phyloP scores from a whole-genome alignment of 768 basidiomycete genomes.

The Podaxis sp. region DNA sequence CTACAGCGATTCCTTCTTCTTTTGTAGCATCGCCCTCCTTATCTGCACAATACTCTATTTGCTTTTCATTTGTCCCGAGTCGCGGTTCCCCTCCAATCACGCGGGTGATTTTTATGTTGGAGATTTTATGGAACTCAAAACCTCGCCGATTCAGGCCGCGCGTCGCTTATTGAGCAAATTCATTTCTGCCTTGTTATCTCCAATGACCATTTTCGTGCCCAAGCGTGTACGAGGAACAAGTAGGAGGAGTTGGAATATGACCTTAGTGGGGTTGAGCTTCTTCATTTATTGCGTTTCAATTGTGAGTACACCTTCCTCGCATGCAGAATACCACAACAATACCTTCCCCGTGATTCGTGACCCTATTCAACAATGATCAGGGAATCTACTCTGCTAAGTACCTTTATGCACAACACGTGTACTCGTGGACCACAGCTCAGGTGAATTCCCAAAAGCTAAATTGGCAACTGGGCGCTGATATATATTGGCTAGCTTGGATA shows the following conservation, averaged over 20 bases:
- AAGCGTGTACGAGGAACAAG: constrained; percentile 37
- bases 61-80: constrained; percentile 53
- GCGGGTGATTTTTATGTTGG: constrained; percentile 18
- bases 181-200: constrained; percentile 50
- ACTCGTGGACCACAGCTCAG: constrained; percentile 64
- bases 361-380: constrained; percentile 27
- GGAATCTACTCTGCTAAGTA: constrained; percentile 77
- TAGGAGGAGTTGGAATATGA: constrained; percentile 72
- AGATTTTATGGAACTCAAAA: constrained; percentile 25
- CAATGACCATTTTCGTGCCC: constrained; percentile 71
- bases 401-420: constrained; percentile 73
- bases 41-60: constrained; percentile 36
- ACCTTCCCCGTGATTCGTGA: not conserved
- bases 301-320: constrained; percentile 37
- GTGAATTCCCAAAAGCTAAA: constrained; percentile 18
- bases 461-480: constrained; percentile 7
- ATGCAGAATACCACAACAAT: too few species aligned
- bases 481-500: constrained; percentile 52
- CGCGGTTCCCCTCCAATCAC: constrained; percentile 31
- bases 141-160: constrained; percentile 28
- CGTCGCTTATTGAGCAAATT: constrained; percentile 27
- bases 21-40: constrained; percentile 39
- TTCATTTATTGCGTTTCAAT: constrained; percentile 65
- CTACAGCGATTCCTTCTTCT: constrained; percentile 51
- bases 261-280: constrained; percentile 59